These are phyloP conservation scores for Gymnopilus junonius DNA, from an alignment of 768 basidiomycete genomes.

Conservation along the genomic window DNA sequence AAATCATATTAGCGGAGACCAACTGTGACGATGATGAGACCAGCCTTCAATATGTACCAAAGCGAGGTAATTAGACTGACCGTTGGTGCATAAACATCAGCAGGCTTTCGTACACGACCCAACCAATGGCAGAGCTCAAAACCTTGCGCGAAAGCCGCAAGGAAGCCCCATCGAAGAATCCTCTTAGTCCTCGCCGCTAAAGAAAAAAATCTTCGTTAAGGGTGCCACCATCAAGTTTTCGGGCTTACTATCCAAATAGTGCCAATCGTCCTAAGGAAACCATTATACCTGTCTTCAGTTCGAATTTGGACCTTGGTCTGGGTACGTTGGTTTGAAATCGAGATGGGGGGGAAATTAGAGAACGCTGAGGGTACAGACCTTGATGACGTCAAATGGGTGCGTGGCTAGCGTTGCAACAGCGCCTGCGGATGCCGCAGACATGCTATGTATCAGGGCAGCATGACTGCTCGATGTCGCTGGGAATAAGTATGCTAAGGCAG, in stretches of 20 bases:
- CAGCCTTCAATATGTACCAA: too few relatives aligned
- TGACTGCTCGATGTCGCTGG: conserved; percentile 48
- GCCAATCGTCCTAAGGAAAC: conserved; percentile 62
- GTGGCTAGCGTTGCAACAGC: conserved; percentile 84
- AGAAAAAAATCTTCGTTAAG: neutral
- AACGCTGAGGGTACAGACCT: conserved; percentile 51
- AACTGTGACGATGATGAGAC: too few relatives aligned
- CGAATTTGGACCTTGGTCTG: conserved; percentile 94
- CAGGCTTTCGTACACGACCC: conserved; percentile 88
- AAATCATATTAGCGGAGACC: too few relatives aligned
- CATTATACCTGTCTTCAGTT: conserved; percentile 74
- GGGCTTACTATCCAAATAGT: conserved; percentile 71
- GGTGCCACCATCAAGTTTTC: neutral
- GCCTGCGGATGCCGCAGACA: conserved; percentile 81
- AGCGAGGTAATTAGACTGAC: neutral
- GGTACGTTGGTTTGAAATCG: neutral
- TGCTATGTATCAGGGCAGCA: conserved; percentile 58
- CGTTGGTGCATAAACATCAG: conserved; percentile 59
- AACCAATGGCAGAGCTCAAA: conserved; percentile 86
- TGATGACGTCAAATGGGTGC: conserved; percentile 94
- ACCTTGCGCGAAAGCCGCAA: conserved; percentile 87
- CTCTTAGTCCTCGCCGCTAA: conserved; percentile 78
- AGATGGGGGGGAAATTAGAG: neutral
- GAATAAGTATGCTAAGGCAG: conserved; percentile 41
- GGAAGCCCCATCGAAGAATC: conserved; percentile 87